Conservation (phyloP, 1,139 yeast species). For the Yamadazyma songkhlaensis region DNA sequence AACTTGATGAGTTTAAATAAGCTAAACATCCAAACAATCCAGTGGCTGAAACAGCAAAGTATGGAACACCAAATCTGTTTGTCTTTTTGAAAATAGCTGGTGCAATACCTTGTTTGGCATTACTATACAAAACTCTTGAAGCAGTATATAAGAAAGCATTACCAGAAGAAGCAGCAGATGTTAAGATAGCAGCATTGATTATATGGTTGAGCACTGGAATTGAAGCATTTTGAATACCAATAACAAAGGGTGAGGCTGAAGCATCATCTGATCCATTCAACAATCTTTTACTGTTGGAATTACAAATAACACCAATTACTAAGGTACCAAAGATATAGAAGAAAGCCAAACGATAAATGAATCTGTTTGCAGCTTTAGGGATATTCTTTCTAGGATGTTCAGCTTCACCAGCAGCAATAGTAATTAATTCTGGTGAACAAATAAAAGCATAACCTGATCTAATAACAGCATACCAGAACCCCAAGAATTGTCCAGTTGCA, state of each 20-base stretch:
- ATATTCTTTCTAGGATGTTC: constrained; percentile 41
- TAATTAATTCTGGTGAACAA: constrained; percentile 40
- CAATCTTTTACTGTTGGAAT: constrained; percentile 29
- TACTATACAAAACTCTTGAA: constrained; percentile 63
- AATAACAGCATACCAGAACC: constrained; percentile 40
- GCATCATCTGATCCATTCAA: constrained; percentile 38
- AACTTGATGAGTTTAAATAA: constrained; percentile 56
- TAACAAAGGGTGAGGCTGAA: constrained; percentile 49
- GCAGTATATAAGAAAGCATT: constrained; percentile 73
- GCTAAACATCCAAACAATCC: constrained; percentile 46
- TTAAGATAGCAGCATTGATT: constrained; percentile 64
- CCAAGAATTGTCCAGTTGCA: constrained; percentile 53
- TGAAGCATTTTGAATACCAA: constrained; percentile 57
- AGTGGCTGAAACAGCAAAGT: constrained; percentile 38
- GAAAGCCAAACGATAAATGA: constrained; percentile 45
- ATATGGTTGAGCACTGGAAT: constrained; percentile 62
- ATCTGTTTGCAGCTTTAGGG: constrained; percentile 47
- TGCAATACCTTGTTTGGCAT: constrained; percentile 62
- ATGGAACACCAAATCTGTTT: constrained; percentile 66
- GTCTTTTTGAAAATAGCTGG: constrained; percentile 55
- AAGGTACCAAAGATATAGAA: constrained; percentile 48
- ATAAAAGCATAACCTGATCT: constrained; percentile 42
- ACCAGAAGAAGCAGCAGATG: constrained; percentile 70
- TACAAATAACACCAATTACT: constrained; percentile 46
- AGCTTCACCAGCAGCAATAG: constrained; percentile 42